These are phyloP conservation scores for Endocalyx cinctus DNA, from an alignment of 2,329 filamentous ascomycete species.

Conservation along the genomic window DNA sequence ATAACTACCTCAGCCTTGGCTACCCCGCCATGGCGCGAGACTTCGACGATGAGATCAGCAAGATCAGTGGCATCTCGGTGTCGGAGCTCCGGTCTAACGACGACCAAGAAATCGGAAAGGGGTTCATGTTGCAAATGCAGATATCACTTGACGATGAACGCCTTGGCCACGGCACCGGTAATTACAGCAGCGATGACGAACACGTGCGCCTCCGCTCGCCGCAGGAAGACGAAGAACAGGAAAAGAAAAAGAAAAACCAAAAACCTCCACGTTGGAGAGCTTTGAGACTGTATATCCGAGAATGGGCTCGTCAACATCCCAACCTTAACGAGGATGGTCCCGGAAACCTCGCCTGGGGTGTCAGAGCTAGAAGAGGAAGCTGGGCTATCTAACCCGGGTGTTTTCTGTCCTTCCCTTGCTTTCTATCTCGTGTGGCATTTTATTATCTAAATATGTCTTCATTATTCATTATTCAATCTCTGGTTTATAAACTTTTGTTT, in stretches of 20 bases:
- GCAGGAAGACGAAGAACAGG: slow-evolving; percentile 43
- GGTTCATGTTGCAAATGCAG: slow-evolving; percentile 64
- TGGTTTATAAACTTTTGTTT: too few species aligned
- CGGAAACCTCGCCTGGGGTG: slow-evolving; percentile 63
- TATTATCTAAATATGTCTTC: too few species aligned
- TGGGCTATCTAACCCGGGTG: slow-evolving; percentile 73
- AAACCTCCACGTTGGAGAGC: slow-evolving; percentile 70
- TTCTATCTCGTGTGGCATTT: too few species aligned
- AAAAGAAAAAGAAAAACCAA: slow-evolving; percentile 26
- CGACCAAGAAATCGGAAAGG: slow-evolving; percentile 48
- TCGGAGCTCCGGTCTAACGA: slow-evolving; percentile 65
- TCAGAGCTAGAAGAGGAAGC: slow-evolving; percentile 62
- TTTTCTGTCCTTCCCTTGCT: too few species aligned
- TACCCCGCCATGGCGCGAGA: slow-evolving; percentile 80
- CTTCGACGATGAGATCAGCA: slow-evolving; percentile 81
- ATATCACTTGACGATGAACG: too few species aligned
- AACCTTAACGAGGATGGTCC: slow-evolving; percentile 61
- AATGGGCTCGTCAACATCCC: slow-evolving; percentile 88
- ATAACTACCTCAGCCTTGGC: slow-evolving; percentile 91
- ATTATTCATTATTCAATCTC: too few species aligned
- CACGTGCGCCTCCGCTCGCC: slow-evolving; percentile 24
- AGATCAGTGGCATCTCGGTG: slow-evolving; percentile 68
- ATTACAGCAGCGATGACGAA: slow-evolving; percentile 15
- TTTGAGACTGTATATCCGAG: slow-evolving; percentile 74
- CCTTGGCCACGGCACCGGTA: slow-evolving; percentile 20